Base-by-base conservation (phyloP, 345 rosid genomes). In the Xanthoceras sorbifolium region DNA sequence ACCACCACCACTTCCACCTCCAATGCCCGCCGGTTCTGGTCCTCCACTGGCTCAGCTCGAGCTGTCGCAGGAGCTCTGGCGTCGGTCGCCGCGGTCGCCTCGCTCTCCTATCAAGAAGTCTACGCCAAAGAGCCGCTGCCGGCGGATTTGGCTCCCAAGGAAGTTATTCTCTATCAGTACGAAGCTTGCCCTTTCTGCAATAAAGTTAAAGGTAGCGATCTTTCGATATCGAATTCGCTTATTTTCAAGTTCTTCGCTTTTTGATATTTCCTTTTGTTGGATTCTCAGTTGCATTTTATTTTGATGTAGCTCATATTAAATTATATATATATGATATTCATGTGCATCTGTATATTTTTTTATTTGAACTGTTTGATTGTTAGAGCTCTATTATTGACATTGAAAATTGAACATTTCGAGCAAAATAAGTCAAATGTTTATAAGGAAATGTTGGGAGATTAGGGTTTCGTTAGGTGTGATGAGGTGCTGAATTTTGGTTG, bases 171-270 rank as follows among this genome's bases (percentile, higher is more conserved):
- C 6, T 95, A 95, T 80, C 99, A 93, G 88, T 93, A 89, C 78
- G 97, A 93, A 71, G 98, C 98, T 70, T 93, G 96, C 80, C 97
- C 97, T 72, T 92, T 92, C 78, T 92, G 97, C 86, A 93, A 95
- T 81, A 93, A 93, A 85, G 92, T 95, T 72, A 93, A 89, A 92
- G 94, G 95, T 94, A 80, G 59, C 7, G 26, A 32, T 15, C 25
- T 57, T 57, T 57, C 11, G 26, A 22, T 17, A 8, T 22, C 14
- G 11, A 57, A 57, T 57, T 57, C 28, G n/a, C 0, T 50, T 50
- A 18, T 50, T 50, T 67, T 26, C 79, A 79, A 72, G 74, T 78
- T 42, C 86, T 75, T 75, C 74, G 54, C 36, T 48, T n/a, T 4
- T 17, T 26, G 15, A 29, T 69, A 17, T 10, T 10, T 0, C 31